A percentile compares a stretch with the other conserved stretches of the same genome.
Conservation (phyloP, 2,329 filamentous ascomycete species). For the Fusarium pseudograminearum region DNA sequence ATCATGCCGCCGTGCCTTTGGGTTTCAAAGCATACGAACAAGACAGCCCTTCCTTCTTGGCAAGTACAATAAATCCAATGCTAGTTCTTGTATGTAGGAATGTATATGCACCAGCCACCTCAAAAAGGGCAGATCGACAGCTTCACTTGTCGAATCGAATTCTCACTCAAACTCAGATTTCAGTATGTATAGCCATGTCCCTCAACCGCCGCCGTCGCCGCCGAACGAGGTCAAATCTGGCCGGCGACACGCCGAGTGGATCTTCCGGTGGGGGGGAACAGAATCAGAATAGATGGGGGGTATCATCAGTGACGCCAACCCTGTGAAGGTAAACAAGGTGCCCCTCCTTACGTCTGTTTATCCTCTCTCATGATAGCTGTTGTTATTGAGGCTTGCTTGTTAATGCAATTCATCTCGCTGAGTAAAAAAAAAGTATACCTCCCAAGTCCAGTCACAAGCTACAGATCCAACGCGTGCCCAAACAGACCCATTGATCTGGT, state of each 20-base stretch:
- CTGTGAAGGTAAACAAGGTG: constrained; percentile 15
- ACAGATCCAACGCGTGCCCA: constrained; percentile 20
- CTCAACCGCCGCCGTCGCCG: constrained; percentile 32
- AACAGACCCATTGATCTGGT: constrained; percentile 9
- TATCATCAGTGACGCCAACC: constrained; percentile 38
- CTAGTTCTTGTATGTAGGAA: neutral
- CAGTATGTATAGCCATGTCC: constrained; percentile 29
- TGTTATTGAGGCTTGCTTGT: constrained; percentile 16
- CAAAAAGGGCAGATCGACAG: constrained; percentile 27
- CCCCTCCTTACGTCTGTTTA: constrained; percentile 32
- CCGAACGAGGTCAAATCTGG: constrained; percentile 39
- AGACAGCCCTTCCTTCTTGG: neutral
- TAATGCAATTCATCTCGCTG: constrained; percentile 9
- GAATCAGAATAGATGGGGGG: constrained; percentile 5
- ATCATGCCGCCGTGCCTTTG: constrained; percentile 7
- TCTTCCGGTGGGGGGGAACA: constrained; percentile 40
- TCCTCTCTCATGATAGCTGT: constrained; percentile 25
- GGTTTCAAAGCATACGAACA: neutral
- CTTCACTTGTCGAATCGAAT: constrained; percentile 15
- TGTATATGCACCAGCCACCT: constrained; percentile 11
- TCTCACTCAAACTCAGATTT: constrained; percentile 33
- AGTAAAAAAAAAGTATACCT: constrained; percentile 1
- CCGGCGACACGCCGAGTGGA: constrained; percentile 47
- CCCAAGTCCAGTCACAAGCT: constrained; percentile 28
- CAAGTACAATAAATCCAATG: neutral